Evolutionary conservation across 2,329 filamentous ascomycete genomes (phyloP), one percentile per base, ranked within the genome.

Genomic region (Cytospora piceae): DNA sequence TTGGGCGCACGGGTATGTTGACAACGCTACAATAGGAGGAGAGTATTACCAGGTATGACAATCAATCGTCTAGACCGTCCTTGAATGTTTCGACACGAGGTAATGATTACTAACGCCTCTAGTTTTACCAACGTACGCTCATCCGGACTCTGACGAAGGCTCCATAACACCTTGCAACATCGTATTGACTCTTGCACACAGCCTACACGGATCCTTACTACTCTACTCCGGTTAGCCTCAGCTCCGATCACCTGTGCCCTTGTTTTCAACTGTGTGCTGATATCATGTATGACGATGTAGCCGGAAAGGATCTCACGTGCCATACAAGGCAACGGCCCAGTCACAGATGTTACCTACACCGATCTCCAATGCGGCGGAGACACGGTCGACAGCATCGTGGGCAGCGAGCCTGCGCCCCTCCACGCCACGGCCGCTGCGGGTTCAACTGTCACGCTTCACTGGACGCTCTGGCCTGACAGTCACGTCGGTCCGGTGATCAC

Each of bases 341-440:
- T 88, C 34, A 75, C 82, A 64, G 81, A 87, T 63, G 72, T 87
- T 9, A 79, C 79, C 3, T 77, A 79, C 14, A 77, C 81, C 64
- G 85, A 87, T 68, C 61, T 88, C 9, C 84, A 87, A 71, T 88
- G 86, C 75, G 82, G 82, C 55, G 83, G 84, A 27, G 83, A 81
- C 61, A 77, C 81, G 4, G 82, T 75, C 20, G 81, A 81, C 9
- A 83, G 83, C 24, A 72, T 78, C 63, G 72, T 75, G 6, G 85
- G 82, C 22, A 82, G 83, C 8, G 72, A 74, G 31, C 85, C 85
- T 6, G 85, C 85, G 2, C 73, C 81, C 4, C 78, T 88, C 0
- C 83, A 85, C 68, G 85, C 84, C 2, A 73, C 80, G 0, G 85
- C 78, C 5, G 77, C 81, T 6, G 84, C 85, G 3, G 85, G 86